Conservation (phyloP, 257 asterid genomes). For the Coffea canephora region DNA sequence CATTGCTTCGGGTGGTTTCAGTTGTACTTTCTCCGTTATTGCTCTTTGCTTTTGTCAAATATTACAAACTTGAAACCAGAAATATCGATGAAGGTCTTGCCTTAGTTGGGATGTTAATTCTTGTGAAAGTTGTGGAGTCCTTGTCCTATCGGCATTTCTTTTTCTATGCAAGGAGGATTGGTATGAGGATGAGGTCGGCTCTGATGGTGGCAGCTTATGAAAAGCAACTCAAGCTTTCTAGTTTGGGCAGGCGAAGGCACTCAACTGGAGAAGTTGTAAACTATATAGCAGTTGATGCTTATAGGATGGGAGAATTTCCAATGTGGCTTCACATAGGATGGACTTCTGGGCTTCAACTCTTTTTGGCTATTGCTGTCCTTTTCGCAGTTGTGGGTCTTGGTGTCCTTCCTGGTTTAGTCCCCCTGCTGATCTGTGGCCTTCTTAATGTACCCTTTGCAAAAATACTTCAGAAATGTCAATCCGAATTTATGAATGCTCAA, state of each 20-base stretch:
- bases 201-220: constrained; percentile 62
- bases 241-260: constrained; percentile 48
- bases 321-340: constrained; percentile 63
- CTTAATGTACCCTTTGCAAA: constrained; percentile 67
- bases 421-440: constrained; percentile 49
- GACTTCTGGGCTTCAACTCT: constrained; percentile 45
- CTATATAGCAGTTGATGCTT: constrained; percentile 74
- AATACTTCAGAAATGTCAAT: constrained; percentile 59
- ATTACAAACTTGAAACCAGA: constrained; percentile 35
- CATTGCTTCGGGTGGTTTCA: constrained; percentile 38
- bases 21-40: constrained; percentile 50
- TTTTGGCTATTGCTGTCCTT: constrained; percentile 42
- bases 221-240: constrained; percentile 66
- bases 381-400: constrained; percentile 60
- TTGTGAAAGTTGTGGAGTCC: constrained; percentile 52
- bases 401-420: constrained; percentile 63
- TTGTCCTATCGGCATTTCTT: constrained; percentile 56
- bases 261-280: constrained; percentile 73
- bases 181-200: constrained; percentile 72
- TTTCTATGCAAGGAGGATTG: constrained; percentile 55
- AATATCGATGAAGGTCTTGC: constrained; percentile 32
- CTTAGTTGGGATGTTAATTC: constrained; percentile 47
- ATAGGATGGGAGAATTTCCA: constrained; percentile 69
- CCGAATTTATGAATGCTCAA: constrained; percentile 59
- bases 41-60: constrained; percentile 59